Evolutionary conservation across 345 rosid genomes (phyloP).

Genomic region (Excoecaria cochinchinensis): DNA sequence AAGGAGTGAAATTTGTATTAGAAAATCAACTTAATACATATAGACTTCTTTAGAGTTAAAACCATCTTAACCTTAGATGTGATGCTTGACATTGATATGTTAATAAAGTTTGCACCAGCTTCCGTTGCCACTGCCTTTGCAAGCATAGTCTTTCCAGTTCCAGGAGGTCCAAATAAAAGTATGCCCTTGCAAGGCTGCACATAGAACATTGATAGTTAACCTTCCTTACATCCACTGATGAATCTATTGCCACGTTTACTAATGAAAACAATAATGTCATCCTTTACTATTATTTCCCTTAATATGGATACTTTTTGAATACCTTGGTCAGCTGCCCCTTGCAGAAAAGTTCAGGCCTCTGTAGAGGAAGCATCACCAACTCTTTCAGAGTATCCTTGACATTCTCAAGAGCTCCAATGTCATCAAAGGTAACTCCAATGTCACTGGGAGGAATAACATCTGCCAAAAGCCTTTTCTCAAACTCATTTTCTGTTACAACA

Average conservation of each 20-base stretch:
- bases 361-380: slow-evolving; percentile 89
- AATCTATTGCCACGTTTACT: not conserved
- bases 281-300: slow-evolving; percentile 7
- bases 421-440: slow-evolving; percentile 87
- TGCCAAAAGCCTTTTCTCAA: slow-evolving; percentile 73
- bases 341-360: slow-evolving; percentile 87
- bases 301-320: not conserved
- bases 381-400: slow-evolving; percentile 90
- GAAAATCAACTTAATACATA: slow-evolving; percentile 10
- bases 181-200: slow-evolving; percentile 90
- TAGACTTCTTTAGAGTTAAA: not conserved
- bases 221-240: not conserved
- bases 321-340: slow-evolving; percentile 89
- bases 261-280: not conserved
- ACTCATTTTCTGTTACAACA: slow-evolving; percentile 79
- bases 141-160: slow-evolving; percentile 95
- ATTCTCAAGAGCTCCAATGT: slow-evolving; percentile 87
- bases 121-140: slow-evolving; percentile 99
- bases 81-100: slow-evolving; percentile 88
- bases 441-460: slow-evolving; percentile 85
- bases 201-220: slow-evolving; percentile 14
- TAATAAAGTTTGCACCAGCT: slow-evolving; percentile 94
- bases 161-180: slow-evolving; percentile 92
- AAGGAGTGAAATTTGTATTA: slow-evolving; percentile 10
- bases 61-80: slow-evolving; percentile 64